Percentiles rank a stretch among this genome's conserved stretches.
phyloP scores from a whole-genome alignment of 2,329 filamentous ascomycete species.

The Tolypocladium album region DNA sequence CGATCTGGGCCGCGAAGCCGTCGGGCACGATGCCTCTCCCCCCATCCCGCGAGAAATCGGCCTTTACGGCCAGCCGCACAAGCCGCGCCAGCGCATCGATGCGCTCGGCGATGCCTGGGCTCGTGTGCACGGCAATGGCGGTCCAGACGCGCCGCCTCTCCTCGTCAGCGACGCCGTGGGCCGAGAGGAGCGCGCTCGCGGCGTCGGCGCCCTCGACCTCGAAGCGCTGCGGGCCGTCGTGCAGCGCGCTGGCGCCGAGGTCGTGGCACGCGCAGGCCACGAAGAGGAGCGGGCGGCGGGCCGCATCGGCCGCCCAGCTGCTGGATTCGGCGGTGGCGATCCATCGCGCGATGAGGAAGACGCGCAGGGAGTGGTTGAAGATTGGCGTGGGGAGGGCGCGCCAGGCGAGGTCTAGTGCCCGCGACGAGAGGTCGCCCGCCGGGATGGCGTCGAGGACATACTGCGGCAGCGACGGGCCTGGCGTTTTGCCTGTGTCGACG shows the following conservation, averaged over 20 bases:
- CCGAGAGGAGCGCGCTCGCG: slow-evolving; percentile 16
- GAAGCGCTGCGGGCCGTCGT: slow-evolving; percentile 22
- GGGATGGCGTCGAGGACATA: slow-evolving; percentile 5
- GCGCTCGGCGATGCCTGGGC: slow-evolving; percentile 23
- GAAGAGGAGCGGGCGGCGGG: slow-evolving; percentile 15
- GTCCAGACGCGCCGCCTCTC: slow-evolving; percentile 21
- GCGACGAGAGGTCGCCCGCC: slow-evolving; percentile 3
- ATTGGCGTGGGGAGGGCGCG: slow-evolving; percentile 13
- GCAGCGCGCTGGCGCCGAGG: slow-evolving; percentile 17
- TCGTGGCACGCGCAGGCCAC: slow-evolving; percentile 24
- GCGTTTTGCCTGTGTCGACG: no score
- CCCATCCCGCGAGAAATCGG: slow-evolving; percentile 16
- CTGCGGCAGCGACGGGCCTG: neutral
- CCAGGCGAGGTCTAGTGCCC: slow-evolving; percentile 8
- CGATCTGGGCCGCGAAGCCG: slow-evolving; percentile 8
- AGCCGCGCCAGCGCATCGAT: slow-evolving; percentile 20
- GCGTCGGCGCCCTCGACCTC: slow-evolving; percentile 21
- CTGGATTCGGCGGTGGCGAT: slow-evolving; percentile 10
- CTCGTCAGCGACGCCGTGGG: slow-evolving; percentile 11
- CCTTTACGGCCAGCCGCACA: slow-evolving; percentile 18
- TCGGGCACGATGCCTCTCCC: neutral
- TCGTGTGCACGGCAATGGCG: slow-evolving; percentile 23
- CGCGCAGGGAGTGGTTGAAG: slow-evolving; percentile 18
- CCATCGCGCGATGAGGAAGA: slow-evolving; percentile 14
- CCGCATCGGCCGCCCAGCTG: slow-evolving; percentile 2